phyloP scores from a whole-genome alignment of 148 eudicot species.

The Drosera capensis region DNA sequence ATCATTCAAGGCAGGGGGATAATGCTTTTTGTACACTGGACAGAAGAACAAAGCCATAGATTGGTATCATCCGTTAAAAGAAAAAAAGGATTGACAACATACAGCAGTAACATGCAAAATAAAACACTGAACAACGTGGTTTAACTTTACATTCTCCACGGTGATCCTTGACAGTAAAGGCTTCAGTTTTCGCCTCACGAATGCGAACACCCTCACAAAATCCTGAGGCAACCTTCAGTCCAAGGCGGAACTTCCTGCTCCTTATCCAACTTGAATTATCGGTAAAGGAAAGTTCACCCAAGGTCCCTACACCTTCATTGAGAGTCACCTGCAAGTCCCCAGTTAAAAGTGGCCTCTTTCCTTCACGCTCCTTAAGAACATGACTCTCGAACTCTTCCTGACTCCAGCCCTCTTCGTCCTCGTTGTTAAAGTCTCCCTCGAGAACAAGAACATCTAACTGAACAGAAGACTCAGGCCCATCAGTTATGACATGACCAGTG shows the following conservation, averaged over 20 bases:
- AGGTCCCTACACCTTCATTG: slow-evolving; percentile 84
- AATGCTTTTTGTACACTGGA: slow-evolving; percentile 87
- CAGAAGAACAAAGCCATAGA: not conserved
- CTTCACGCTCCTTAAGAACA: slow-evolving; percentile 87
- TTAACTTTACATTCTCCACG: slow-evolving; percentile 58
- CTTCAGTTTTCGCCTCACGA: slow-evolving; percentile 85
- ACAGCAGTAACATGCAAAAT: not conserved
- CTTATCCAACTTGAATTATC: slow-evolving; percentile 97
- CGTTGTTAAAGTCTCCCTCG: slow-evolving; percentile 89
- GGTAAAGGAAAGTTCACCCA: slow-evolving; percentile 80
- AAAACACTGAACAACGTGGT: not conserved
- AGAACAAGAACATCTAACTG: slow-evolving; percentile 88
- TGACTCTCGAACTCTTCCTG: slow-evolving; percentile 80
- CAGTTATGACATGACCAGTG: slow-evolving; percentile 52
- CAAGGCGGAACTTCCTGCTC: slow-evolving; percentile 82
- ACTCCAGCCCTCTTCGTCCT: slow-evolving; percentile 65
- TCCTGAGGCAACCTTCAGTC: slow-evolving; percentile 62
- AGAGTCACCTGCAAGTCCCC: slow-evolving; percentile 77
- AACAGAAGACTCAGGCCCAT: slow-evolving; percentile 65
- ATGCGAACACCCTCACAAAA: slow-evolving; percentile 49
- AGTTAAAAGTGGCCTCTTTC: slow-evolving; percentile 81
- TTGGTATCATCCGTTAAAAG: no score
- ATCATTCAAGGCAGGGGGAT: slow-evolving; percentile 72
- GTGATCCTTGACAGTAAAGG: slow-evolving; percentile 94
- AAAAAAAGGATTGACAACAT: not conserved